Evolutionary conservation across 768 basidiomycete species (phyloP).

Genomic region (Lentinula detonsa): DNA sequence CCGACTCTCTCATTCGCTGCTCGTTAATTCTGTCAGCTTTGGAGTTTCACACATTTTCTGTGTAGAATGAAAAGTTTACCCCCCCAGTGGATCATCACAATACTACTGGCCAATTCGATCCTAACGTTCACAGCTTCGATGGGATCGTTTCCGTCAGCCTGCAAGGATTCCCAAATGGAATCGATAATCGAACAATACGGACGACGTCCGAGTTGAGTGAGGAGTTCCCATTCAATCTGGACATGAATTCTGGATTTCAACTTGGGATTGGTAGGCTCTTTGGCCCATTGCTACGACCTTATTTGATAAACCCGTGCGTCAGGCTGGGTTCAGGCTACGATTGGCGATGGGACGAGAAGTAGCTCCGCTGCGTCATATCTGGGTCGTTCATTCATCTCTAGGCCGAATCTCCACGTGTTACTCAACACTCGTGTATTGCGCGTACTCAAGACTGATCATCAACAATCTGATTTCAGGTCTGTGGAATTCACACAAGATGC

Average conservation of each 20-base stretch:
- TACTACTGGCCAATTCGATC: conserved; percentile 20
- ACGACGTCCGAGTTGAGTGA: conserved; percentile 15
- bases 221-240: conserved; percentile 24
- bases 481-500: conserved; percentile 5
- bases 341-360: conserved; percentile 15
- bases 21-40: background rate
- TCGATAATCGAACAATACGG: conserved; percentile 15
- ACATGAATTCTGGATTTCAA: conserved; percentile 23
- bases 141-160: conserved; percentile 21
- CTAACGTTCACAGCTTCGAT: conserved; percentile 17
- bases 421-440: conserved; percentile 6
- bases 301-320: background rate
- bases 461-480: background rate
- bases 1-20: background rate
- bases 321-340: conserved; percentile 21
- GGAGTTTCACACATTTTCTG: background rate
- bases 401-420: conserved; percentile 16
- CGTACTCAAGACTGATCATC: background rate
- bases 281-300: background rate
- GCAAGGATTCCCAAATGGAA: conserved; percentile 14
- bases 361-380: conserved; percentile 23
- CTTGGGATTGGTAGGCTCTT: conserved; percentile 22
- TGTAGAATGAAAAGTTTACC: conserved; percentile 21
- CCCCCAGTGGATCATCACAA: conserved; percentile 23
- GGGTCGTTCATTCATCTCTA: conserved; percentile 11